Base-by-base conservation (phyloP, 2,329 filamentous ascomycete genomes). In the Triangularia verruculosa region DNA sequence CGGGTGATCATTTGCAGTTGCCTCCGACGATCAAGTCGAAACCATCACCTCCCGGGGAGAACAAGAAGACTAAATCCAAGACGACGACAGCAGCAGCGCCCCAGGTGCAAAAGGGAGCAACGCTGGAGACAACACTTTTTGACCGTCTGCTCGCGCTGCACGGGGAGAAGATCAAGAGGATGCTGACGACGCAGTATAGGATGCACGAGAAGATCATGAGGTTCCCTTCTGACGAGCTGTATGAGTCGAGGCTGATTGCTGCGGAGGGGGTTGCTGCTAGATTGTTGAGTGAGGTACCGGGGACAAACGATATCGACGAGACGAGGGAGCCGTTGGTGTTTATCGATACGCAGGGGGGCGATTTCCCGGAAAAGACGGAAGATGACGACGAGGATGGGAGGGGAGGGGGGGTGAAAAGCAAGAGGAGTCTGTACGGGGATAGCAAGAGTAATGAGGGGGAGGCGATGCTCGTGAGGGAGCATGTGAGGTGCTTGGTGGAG, bases 131-230 rank as follows among this genome's bases (percentile, higher is more conserved):
- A n/a, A 98, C 95, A 0, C 82, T 99, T 28, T 99, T 99, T 75
- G 94, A 98, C 75, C 86, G 95, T 27, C 82, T 99, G 51, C 82
- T 99, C 53, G 82, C 84, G 4, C 80, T 97, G 15, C 91, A 99
- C 73, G 95, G 95, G 0, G 78, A 87, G 1, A 81, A 81, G 4
- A 93, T 99, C 78, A 98, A 98, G 79, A 84, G 91, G 59, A 97
- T 98, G 91, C 85, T 99, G 24, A 98, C 92, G 3, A 96, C 90
- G 4, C 95, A 99, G 78, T 99, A 99, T 76, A 92, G 95, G 39
- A 99, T 99, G 95, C 93, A 99, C 74, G 90, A 96, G 72, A 87
- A 83, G 61, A 98, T 99, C 71, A 98, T 98, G 93, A 84, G 87
- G 6, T 99, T 97, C 72, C 94, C 95, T 0, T 97, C 94, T 0